These are phyloP conservation scores for Glycyrrhiza uralensis DNA, from an alignment of 306 rosid species.

Conservation along the genomic window DNA sequence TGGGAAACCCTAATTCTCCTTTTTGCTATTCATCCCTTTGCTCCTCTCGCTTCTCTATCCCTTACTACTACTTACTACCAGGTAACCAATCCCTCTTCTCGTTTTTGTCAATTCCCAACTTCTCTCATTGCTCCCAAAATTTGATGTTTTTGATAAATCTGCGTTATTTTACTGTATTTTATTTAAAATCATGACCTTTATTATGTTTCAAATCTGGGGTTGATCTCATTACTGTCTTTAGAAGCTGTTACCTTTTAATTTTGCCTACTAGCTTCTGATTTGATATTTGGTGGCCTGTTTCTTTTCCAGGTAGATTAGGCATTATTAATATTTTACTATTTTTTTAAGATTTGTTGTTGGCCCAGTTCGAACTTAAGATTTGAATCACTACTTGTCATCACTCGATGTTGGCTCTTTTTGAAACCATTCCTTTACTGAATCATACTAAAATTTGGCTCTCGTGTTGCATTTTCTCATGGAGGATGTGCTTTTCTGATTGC, in stretches of 20 bases:
- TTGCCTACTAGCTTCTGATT: not conserved
- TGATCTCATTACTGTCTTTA: not conserved
- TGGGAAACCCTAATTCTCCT: conserved; percentile 58
- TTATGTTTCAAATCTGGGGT: conserved; percentile 5
- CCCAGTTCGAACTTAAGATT: not conserved
- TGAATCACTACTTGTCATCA: not conserved
- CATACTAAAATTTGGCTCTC: not conserved
- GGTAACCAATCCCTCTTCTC: conserved; percentile 18
- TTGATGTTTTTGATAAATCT: not conserved
- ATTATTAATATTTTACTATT: too few species aligned
- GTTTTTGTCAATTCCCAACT: not conserved
- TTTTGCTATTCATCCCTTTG: not conserved
- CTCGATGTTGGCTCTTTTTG: not conserved
- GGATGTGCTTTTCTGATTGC: not conserved
- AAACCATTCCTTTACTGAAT: not conserved
- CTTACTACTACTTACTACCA: not conserved
- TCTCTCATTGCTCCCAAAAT: not conserved
- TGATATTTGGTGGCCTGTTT: not conserved
- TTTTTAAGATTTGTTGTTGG: not conserved
- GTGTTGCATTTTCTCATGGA: not conserved
- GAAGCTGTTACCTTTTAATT: not conserved
- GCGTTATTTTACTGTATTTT: not conserved
- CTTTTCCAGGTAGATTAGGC: not conserved
- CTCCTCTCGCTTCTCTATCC: not conserved
- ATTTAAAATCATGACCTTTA: not conserved